phyloP scores from a whole-genome alignment of 805 yeast species.

The Zygotorulaspora florentina region DNA sequence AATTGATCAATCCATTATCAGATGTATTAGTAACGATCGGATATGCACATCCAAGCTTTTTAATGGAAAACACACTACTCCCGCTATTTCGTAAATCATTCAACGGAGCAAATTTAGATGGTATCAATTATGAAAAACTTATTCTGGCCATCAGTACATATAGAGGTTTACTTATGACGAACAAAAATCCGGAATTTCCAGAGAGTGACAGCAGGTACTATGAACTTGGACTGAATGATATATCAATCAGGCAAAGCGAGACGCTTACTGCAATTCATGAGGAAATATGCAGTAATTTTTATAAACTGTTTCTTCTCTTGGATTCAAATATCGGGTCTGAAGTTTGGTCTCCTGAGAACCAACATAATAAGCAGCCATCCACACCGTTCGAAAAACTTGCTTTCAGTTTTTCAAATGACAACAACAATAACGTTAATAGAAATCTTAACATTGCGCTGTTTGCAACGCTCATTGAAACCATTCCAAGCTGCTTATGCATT shows the following conservation, averaged over 20 bases:
- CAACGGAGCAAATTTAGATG: slow-evolving; percentile 56
- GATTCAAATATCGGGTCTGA: slow-evolving; percentile 57
- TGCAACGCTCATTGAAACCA: slow-evolving; percentile 61
- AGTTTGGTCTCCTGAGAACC: slow-evolving; percentile 36
- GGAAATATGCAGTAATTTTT: slow-evolving; percentile 60
- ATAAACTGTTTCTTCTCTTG: slow-evolving; percentile 50
- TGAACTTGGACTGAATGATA: slow-evolving; percentile 33
- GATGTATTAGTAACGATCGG: slow-evolving; percentile 77
- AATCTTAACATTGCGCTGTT: slow-evolving; percentile 54
- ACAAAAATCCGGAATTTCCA: slow-evolving; percentile 74
- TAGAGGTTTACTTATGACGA: slow-evolving; percentile 63
- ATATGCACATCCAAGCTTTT: slow-evolving; percentile 69
- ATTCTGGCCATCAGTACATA: slow-evolving; percentile 69
- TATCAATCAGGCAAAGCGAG: slow-evolving; percentile 31
- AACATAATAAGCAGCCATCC: slow-evolving; percentile 34
- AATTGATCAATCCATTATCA: slow-evolving; percentile 59
- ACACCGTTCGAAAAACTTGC: slow-evolving; percentile 39
- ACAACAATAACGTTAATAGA: slow-evolving; percentile 27
- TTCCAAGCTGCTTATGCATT: slow-evolving; percentile 63
- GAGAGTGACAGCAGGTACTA: slow-evolving; percentile 35
- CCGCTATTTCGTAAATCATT: slow-evolving; percentile 63
- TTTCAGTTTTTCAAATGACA: slow-evolving; percentile 40
- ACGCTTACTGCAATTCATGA: slow-evolving; percentile 49
- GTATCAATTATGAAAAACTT: slow-evolving; percentile 62
- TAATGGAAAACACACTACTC: slow-evolving; percentile 70